Evolutionary conservation across 2,329 filamentous ascomycete genomes (phyloP), one percentile per base, ranked within the genome.

Genomic region (Cladosporium sp.): DNA sequence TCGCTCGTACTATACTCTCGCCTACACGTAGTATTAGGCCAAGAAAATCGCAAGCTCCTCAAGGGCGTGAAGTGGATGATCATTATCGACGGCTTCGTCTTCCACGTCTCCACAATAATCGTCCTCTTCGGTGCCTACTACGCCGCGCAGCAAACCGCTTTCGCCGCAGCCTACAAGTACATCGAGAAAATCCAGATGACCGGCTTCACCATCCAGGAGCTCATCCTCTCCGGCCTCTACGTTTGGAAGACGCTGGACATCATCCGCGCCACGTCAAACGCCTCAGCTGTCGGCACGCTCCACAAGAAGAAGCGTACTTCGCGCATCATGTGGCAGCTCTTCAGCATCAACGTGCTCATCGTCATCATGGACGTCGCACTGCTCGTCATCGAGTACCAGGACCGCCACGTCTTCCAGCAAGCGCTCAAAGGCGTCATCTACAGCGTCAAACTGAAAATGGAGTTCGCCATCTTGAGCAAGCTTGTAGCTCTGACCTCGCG

Each of bases 1-100:
- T 83, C 83, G 0, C 70, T 89, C 8, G 86, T 89, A 1, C 77
- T 89, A 1, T 89, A 86, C 76, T 88, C 86, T 0, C 81, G 87
- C 7, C 79, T 89, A 0, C 85, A 88, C 70, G 78, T 89, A 1
- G 79, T 89, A 7, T 56, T 68, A 32, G 63, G 58, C 16, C 65
- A 64, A 2, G 80, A 80, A 14, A 83, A 85, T 48, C 76, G 78
- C 13, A 75, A 74, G 2, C 71, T 81, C 2, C 77, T 88, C 0
- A 80, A 80, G 3, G 75, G 78, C 7, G 81, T 86, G 0, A 75
- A 87, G 0, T 78, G 72, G 63, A 86, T 88, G 81, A 88, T 89
- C 65, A 79, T 86, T 46, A 69, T 80, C 66, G 82, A 87, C 70
- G 79, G 79, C 21, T 66, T 86, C 34, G 59, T 86, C 11, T 75